Base-by-base conservation (phyloP, 2,329 filamentous ascomycete genomes). In the Talaromyces piceae region DNA sequence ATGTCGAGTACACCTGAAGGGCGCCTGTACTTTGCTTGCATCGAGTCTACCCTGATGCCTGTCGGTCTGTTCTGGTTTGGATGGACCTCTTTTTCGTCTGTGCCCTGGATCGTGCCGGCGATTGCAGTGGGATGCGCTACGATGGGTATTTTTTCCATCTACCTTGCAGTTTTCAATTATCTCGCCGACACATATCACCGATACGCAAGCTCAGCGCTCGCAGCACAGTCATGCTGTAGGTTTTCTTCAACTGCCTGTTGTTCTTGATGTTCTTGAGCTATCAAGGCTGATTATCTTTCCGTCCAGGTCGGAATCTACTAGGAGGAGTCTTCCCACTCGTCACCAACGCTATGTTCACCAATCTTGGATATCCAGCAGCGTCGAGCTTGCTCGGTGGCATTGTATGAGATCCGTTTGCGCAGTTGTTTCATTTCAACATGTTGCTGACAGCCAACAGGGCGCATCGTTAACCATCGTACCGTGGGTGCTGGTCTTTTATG, bases 131-230 rank as follows among this genome's bases (percentile, higher is more conserved):
- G 77, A 0, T 79, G 89, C 53, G 84, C 88, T 0, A 91, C 87
- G 0, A 87, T 91, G 75, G 86, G 91, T 25, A 94, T 96, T 57
- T 91, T 88, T 66, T 84, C 82, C 37, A 82, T 96, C 30, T 94
- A 94, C 63, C 77, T 96, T 1, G 85, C 90, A 2, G 87, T 89
- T 0, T 95, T 96, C 73, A 96, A 96, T 65, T 96, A 95, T 60
- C 77, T 96, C 1, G 89, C 90, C 18, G 91, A 96, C 63, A 85
- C 84, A 1, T 96, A 95, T 67, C 86, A 90, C 63, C 76, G 80
- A 2, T 95, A 91, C 61, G 88, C 91, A 0, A 89, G 84, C 33
- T 93, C 87, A 1, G 90, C 91, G 0, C 73, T 95, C 5, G 91
- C 91, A 0, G 88, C 90, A 1, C 89, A 95, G 71, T 86, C 82